Conservation (phyloP, 1,284 basidiomycete genomes). For the Anthracocystis panici-leucophaei region DNA sequence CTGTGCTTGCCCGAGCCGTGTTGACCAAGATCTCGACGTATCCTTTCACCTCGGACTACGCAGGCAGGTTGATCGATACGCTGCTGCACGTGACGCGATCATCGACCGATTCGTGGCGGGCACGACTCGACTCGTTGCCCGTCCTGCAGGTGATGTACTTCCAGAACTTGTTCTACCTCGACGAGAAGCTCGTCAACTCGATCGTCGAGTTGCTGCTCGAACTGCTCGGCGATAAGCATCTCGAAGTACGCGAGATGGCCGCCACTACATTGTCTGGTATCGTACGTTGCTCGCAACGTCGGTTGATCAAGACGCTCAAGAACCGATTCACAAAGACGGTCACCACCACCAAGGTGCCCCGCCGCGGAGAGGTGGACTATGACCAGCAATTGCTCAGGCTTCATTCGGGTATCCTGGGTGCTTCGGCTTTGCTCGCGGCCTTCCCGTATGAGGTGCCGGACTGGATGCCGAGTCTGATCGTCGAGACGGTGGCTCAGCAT, state of each 20-base stretch:
- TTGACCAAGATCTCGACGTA: constrained; percentile 62
- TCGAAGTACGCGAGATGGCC: constrained; percentile 68
- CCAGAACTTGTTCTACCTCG: constrained; percentile 66
- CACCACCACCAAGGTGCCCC: constrained; percentile 72
- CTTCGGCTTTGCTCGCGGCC: constrained; percentile 82
- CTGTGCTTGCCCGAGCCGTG: constrained; percentile 53
- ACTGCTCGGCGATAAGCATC: constrained; percentile 61
- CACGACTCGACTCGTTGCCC: constrained; percentile 63
- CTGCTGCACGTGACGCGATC: constrained; percentile 56
- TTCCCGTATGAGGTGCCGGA: constrained; percentile 86
- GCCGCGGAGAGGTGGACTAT: constrained; percentile 76
- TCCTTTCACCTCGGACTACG: constrained; percentile 54
- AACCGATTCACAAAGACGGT: constrained; percentile 56
- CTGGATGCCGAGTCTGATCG: constrained; percentile 83
- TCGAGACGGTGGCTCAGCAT: constrained; percentile 76
- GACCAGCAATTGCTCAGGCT: constrained; percentile 80
- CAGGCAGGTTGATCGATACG: constrained; percentile 46
- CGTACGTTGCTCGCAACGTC: constrained; percentile 89
- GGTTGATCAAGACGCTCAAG: constrained; percentile 82
- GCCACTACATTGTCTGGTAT: constrained; percentile 82
- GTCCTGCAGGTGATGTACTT: constrained; percentile 68
- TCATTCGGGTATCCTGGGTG: constrained; percentile 89
- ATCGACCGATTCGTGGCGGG: constrained; percentile 63
- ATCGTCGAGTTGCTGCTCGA: constrained; percentile 62
- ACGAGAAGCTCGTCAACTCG: constrained; percentile 33